Conservation (phyloP, 768 basidiomycete species). For the Coprinopsis marcescibilis region DNA sequence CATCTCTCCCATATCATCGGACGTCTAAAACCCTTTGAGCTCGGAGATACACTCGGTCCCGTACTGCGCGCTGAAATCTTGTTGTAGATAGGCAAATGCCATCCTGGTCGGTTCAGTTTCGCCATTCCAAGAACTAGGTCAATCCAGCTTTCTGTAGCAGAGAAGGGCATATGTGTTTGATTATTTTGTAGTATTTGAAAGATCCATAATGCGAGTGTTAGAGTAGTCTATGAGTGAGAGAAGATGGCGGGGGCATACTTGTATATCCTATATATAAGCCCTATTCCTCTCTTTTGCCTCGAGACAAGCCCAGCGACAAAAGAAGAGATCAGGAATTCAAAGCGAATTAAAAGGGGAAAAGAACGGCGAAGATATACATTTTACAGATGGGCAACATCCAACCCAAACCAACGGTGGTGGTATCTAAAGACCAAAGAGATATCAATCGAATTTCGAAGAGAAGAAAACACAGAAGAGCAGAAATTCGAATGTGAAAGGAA, state of each 20-base stretch:
- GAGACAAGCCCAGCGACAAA: no score
- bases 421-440: constrained; percentile 10
- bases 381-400: constrained; percentile 5
- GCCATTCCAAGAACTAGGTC: no score
- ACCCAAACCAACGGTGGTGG: constrained; percentile 4
- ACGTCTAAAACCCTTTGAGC: no score
- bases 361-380: not conserved
- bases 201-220: constrained; percentile 10
- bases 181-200: constrained; percentile 8
- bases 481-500: not conserved
- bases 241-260: not conserved
- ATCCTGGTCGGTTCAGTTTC: no score
- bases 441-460: constrained; percentile 6
- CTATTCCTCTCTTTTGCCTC: no score
- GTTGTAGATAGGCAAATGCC: no score
- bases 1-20: no score
- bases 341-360: not conserved
- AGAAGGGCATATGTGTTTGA: not conserved
- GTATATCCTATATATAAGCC: not conserved
- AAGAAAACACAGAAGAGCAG: not conserved
- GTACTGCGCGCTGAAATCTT: no score
- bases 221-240: constrained; percentile 12
- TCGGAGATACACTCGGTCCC: no score
- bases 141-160: no score
- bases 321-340: constrained; percentile 1